phyloP scores from a whole-genome alignment of 306 rosid species.

The Fragaria vesca region DNA sequence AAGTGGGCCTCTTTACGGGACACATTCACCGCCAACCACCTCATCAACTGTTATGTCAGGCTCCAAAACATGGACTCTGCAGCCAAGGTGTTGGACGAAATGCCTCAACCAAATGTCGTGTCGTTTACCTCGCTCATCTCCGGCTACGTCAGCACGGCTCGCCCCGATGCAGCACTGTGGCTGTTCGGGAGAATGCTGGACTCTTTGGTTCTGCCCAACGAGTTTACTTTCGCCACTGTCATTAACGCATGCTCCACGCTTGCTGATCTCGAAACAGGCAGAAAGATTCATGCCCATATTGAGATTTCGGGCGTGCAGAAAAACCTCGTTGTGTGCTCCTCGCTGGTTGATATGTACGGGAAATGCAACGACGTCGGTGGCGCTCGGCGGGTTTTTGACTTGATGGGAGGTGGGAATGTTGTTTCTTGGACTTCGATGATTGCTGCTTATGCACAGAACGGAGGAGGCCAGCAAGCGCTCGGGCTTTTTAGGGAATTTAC shows the following conservation, averaged over 20 bases:
- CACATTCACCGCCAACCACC: slow-evolving; percentile 55
- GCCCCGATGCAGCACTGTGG: slow-evolving; percentile 41
- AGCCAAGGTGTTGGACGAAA: slow-evolving; percentile 58
- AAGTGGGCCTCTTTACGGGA: slow-evolving; percentile 47
- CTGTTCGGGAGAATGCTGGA: slow-evolving; percentile 48
- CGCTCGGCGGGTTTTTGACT: slow-evolving; percentile 57
- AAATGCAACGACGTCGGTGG: slow-evolving; percentile 60
- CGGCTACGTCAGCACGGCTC: slow-evolving; percentile 44
- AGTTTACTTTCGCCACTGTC: slow-evolving; percentile 63
- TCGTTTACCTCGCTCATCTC: slow-evolving; percentile 82
- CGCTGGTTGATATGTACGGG: slow-evolving; percentile 82
- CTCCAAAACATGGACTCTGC: slow-evolving; percentile 45
- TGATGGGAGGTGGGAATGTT: slow-evolving; percentile 56
- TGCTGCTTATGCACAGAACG: slow-evolving; percentile 74
- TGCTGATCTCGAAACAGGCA: slow-evolving; percentile 46
- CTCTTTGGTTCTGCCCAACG: slow-evolving; percentile 54
- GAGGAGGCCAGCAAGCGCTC: slow-evolving; percentile 54
- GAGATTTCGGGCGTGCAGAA: slow-evolving; percentile 47
- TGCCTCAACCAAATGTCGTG: slow-evolving; percentile 60
- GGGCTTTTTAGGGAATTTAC: slow-evolving; percentile 52
- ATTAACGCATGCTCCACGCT: slow-evolving; percentile 68
- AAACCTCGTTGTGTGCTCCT: slow-evolving; percentile 59
- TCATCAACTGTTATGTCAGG: slow-evolving; percentile 53
- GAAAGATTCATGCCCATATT: slow-evolving; percentile 49
- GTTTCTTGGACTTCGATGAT: slow-evolving; percentile 91